These are phyloP conservation scores for Pueraria montana DNA, from an alignment of 306 rosid genomes.

Conservation along the genomic window DNA sequence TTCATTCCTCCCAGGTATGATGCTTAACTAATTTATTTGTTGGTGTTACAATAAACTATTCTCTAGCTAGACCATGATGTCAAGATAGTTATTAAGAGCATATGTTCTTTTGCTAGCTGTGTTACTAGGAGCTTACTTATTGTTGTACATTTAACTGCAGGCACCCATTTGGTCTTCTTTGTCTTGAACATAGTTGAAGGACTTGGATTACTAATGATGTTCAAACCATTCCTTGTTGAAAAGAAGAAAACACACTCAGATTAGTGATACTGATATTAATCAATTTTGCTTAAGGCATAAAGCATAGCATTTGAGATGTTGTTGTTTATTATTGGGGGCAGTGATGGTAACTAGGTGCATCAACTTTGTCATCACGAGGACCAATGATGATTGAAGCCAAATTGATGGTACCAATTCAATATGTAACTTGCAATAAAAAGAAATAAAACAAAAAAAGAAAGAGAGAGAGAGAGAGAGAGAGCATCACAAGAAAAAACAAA, in stretches of 20 bases:
- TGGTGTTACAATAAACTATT: background rate
- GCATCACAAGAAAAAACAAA: too few relatives aligned
- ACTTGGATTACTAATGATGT: constrained; percentile 57
- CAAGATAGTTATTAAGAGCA: background rate
- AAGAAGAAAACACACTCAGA: constrained; percentile 23
- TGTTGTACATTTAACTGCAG: constrained; percentile 43
- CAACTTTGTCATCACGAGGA: background rate
- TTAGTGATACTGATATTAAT: constrained; percentile 40
- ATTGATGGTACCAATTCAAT: background rate
- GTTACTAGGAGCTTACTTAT: constrained; percentile 8
- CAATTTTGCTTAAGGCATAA: background rate
- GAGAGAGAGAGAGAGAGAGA: too few relatives aligned
- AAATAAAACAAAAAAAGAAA: too few relatives aligned
- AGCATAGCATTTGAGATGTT: background rate
- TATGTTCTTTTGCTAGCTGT: background rate
- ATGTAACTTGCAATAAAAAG: background rate
- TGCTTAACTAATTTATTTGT: constrained; percentile 1
- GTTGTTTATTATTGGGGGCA: background rate
- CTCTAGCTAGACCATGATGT: constrained; percentile 6
- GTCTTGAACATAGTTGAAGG: constrained; percentile 51
- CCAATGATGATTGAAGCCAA: background rate
- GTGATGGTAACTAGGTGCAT: background rate
- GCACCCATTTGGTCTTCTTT: constrained; percentile 55
- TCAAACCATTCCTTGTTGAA: constrained; percentile 58
- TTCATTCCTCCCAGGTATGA: constrained; percentile 60